A percentile compares a stretch with the other conserved stretches of the same genome.
phyloP scores from a whole-genome alignment of 371 early-diverging fungal species.

The Mucor circinelloides region DNA sequence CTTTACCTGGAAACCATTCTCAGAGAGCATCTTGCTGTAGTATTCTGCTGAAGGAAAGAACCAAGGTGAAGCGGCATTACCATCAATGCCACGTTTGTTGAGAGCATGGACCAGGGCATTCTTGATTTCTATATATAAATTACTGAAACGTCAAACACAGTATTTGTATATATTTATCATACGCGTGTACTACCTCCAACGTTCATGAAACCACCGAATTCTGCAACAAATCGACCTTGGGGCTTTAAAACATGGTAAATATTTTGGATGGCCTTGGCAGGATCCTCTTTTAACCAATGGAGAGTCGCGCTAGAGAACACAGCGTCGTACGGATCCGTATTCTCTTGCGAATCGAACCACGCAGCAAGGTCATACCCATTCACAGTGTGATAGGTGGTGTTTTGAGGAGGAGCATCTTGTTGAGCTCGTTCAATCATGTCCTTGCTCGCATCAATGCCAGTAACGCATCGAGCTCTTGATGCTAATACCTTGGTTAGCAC shows the following conservation, averaged over 20 bases:
- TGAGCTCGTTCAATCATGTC: conserved; percentile 63
- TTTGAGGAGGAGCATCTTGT: conserved; percentile 24
- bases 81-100: conserved; percentile 57
- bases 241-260: conserved; percentile 59
- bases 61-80: conserved; percentile 63
- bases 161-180: neutral
- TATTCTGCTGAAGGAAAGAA: conserved; percentile 63
- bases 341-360: conserved; percentile 41
- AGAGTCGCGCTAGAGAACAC: conserved; percentile 70
- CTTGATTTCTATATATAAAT: conserved; percentile 42
- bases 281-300: conserved; percentile 76
- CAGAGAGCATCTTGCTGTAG: conserved; percentile 56
- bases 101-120: conserved; percentile 59
- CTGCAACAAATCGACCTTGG: conserved; percentile 65
- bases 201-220: conserved; percentile 65
- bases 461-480: conserved; percentile 45
- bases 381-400: conserved; percentile 41
- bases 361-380: conserved; percentile 56
- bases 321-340: conserved; percentile 50
- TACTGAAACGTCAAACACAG: neutral
- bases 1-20: conserved; percentile 59
- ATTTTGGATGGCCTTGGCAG: conserved; percentile 59
- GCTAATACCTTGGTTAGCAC: conserved; percentile 57
- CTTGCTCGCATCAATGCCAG: conserved; percentile 65
- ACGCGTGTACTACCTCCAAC: conserved; percentile 26